These are phyloP conservation scores for Crithidia mellificae DNA, from an alignment of 208 protist species.

Conservation along the genomic window DNA sequence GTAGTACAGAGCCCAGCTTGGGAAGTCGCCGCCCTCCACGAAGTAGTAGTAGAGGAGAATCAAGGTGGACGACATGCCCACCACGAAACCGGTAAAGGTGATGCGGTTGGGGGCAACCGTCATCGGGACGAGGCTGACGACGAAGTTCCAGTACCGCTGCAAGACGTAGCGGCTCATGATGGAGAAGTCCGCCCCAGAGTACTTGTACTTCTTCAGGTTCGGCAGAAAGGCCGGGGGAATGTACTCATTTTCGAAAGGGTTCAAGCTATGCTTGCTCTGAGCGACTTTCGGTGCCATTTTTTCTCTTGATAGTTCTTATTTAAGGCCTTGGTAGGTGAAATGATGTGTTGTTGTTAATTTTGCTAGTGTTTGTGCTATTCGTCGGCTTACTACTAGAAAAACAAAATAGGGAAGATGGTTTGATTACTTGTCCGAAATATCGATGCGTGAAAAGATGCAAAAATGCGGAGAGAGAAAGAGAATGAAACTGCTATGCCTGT, in stretches of 20 bases:
- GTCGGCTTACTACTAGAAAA: no score
- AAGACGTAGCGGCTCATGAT: slow-evolving; percentile 75
- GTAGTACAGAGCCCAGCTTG: slow-evolving; percentile 88
- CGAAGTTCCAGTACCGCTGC: slow-evolving; percentile 87
- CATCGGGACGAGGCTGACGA: slow-evolving; percentile 84
- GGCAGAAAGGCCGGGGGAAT: slow-evolving; percentile 64
- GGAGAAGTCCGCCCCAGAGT: slow-evolving; percentile 69
- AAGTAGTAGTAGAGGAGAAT: slow-evolving; percentile 67
- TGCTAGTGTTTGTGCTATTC: no score
- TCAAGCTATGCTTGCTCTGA: slow-evolving; percentile 37
- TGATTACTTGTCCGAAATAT: no score
- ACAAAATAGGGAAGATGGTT: no score
- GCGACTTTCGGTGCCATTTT: slow-evolving; percentile 2
- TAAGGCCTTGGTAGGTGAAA: no score
- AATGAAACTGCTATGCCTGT: no score
- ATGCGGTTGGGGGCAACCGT: slow-evolving; percentile 88
- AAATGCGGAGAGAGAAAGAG: no score
- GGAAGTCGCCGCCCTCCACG: slow-evolving; percentile 58
- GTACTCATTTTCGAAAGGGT: slow-evolving; percentile 51
- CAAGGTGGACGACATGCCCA: slow-evolving; percentile 69
- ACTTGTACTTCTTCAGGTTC: slow-evolving; percentile 87
- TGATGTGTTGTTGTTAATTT: no score
- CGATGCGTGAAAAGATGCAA: no score
- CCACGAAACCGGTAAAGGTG: slow-evolving; percentile 82
- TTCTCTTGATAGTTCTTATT: no score